These are phyloP conservation scores for Pichia kluyveri DNA, from an alignment of 805 yeast genomes.

Conservation along the genomic window DNA sequence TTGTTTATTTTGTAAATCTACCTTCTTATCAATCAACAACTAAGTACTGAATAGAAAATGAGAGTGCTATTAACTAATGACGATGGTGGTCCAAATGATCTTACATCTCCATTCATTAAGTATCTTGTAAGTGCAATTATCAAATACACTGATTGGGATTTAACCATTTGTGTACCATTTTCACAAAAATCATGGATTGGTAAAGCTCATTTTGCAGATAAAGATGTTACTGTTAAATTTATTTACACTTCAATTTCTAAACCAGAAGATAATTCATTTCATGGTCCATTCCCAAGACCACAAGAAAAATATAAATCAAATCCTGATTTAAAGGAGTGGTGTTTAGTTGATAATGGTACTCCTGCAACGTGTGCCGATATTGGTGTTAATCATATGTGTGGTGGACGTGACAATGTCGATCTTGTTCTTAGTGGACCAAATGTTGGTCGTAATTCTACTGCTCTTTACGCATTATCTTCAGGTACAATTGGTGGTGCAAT, in stretches of 20 bases:
- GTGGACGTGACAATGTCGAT: conserved; percentile 52
- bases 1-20: too few species aligned
- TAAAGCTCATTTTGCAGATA: conserved; percentile 89
- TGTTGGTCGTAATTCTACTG: conserved; percentile 87
- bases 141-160: conserved; percentile 68
- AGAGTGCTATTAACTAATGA: conserved; percentile 64
- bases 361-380: conserved; percentile 95
- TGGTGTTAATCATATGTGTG: conserved; percentile 65
- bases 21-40: too few species aligned
- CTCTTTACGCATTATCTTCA: conserved; percentile 79
- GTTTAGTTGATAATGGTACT: conserved; percentile 70
- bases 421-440: conserved; percentile 92
- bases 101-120: conserved; percentile 77
- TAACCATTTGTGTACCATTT: conserved; percentile 77
- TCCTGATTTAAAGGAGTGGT: conserved; percentile 64
- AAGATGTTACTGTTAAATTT: conserved; percentile 49
- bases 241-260: conserved; percentile 45
- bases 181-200: conserved; percentile 95
- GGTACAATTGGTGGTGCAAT: conserved; percentile 97
- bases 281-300: conserved; percentile 60
- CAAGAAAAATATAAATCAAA: conserved; percentile 31
- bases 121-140: conserved; percentile 65
- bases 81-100: conserved; percentile 86
- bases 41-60: conserved; percentile 4
- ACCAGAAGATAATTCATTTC: conserved; percentile 42